A percentile compares a stretch with the other conserved stretches of the same genome.
phyloP scores from a whole-genome alignment of 768 basidiomycete genomes.

The Mrakia gelida region DNA sequence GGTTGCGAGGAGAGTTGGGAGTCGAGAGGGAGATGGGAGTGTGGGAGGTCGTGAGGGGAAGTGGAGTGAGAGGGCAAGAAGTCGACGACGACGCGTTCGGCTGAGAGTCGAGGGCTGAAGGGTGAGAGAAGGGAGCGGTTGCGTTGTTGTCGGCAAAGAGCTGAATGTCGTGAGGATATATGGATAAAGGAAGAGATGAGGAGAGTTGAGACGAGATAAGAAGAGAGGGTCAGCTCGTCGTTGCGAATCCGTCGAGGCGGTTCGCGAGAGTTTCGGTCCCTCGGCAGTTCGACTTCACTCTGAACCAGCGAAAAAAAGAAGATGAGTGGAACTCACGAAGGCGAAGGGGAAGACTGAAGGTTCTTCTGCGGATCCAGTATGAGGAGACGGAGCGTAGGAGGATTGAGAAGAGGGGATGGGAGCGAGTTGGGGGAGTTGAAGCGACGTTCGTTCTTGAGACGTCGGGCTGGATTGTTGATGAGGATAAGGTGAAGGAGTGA shows the following conservation, averaged over 20 bases:
- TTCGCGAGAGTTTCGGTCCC: neutral
- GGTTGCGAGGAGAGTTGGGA: neutral
- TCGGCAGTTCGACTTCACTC: neutral
- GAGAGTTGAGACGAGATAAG: neutral
- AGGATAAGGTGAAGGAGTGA: neutral
- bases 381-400: neutral
- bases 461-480: neutral
- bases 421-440: neutral
- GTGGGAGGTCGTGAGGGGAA: neutral
- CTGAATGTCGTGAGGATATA: neutral
- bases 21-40: neutral
- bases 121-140: neutral
- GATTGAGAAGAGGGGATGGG: neutral
- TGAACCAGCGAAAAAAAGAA: neutral
- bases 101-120: neutral
- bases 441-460: neutral
- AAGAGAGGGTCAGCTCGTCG: neutral
- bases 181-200: neutral
- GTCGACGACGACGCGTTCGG: neutral
- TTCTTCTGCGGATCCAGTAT: too few species aligned
- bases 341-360: conserved; percentile 11
- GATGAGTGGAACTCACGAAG: conserved; percentile 8
- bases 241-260: neutral
- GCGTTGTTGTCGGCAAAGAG: neutral
- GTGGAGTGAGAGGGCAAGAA: neutral